Conservation (phyloP, 2,329 filamentous ascomycete genomes). For the Penicillium sumatraense region DNA sequence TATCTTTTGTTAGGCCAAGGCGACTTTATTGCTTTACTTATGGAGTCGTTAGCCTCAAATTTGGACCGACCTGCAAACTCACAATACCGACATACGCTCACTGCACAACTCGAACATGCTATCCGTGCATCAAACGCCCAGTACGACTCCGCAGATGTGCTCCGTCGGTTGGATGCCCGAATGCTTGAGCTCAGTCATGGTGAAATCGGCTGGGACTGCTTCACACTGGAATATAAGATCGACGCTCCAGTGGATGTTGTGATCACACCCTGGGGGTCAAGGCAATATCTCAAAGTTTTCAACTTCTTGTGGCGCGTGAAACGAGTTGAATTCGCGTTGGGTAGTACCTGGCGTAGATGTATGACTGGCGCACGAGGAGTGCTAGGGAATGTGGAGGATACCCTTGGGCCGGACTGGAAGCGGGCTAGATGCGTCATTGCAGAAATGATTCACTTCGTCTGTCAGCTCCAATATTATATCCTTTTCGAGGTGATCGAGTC, state of each 20-base stretch:
- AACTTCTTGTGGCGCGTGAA: slow-evolving; percentile 99
- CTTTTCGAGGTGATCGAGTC: slow-evolving; percentile 98
- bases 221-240: slow-evolving; percentile 98
- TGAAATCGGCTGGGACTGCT: slow-evolving; percentile 98
- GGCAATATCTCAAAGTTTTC: slow-evolving; percentile 98
- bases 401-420: slow-evolving; percentile 83
- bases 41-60: slow-evolving; percentile 93
- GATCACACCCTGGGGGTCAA: slow-evolving; percentile 91
- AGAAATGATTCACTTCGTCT: slow-evolving; percentile 98
- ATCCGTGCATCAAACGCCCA: slow-evolving; percentile 97
- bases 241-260: slow-evolving; percentile 96
- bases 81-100: slow-evolving; percentile 94
- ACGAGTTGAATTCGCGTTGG: slow-evolving; percentile 91
- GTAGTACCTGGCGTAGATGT: slow-evolving; percentile 89
- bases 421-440: slow-evolving; percentile 83
- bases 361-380: slow-evolving; percentile 96
- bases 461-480: slow-evolving; percentile 97
- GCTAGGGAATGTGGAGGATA: slow-evolving; percentile 74
- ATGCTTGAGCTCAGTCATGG: slow-evolving; percentile 97
- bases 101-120: slow-evolving; percentile 96
- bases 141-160: slow-evolving; percentile 88
- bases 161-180: slow-evolving; percentile 90
- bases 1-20: slow-evolving; percentile 94
- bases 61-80: slow-evolving; percentile 94
- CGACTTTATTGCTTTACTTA: slow-evolving; percentile 94